These are phyloP conservation scores for Trifolium subterraneum DNA, from an alignment of 306 rosid species.

Conservation along the genomic window DNA sequence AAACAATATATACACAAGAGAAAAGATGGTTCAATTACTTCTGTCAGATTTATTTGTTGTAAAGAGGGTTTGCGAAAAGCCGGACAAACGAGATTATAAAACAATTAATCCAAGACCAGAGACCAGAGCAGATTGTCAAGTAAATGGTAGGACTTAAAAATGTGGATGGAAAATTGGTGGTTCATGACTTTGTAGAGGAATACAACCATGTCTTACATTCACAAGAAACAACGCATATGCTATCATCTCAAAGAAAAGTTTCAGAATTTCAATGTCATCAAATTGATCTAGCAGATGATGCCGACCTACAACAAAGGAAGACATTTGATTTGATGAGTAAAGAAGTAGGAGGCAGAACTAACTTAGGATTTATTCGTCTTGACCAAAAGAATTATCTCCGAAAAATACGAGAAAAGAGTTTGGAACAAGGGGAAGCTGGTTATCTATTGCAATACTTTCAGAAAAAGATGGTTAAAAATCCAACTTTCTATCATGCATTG, in stretches of 20 bases:
- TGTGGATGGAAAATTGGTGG: not conserved
- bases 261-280: not conserved
- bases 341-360: not conserved
- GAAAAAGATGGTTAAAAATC: not conserved
- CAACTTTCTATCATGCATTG: not conserved
- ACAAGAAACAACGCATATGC: not conserved
- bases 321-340: not conserved
- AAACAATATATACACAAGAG: not conserved
- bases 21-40: not conserved
- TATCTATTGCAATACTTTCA: too few species aligned
- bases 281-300: not conserved
- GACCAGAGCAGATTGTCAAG: not conserved
- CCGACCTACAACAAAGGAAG: not conserved
- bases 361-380: not conserved
- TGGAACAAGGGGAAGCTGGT: too few species aligned
- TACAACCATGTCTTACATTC: not conserved
- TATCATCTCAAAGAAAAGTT: not conserved
- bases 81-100: not conserved
- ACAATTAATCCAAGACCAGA: not conserved
- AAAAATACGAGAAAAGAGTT: too few species aligned
- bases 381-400: not conserved
- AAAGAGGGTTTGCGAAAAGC: not conserved
- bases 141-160: not conserved
- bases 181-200: not conserved
- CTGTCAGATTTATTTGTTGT: not conserved